Conservation (phyloP, 1,139 yeast genomes). For the Saccharomycopsis crataegensis region DNA sequence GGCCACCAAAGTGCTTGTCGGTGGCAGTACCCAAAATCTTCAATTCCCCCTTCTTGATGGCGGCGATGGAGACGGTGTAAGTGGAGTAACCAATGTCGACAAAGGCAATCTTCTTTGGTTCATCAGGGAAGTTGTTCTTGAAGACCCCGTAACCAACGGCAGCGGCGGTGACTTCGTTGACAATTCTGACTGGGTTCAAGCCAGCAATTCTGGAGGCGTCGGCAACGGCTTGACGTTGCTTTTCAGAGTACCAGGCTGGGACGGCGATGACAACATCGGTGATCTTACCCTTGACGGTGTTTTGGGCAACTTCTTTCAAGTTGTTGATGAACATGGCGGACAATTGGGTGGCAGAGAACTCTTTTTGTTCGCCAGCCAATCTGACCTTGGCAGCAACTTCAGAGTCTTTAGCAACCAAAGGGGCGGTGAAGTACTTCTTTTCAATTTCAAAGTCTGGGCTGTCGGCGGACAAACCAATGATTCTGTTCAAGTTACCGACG, state of each 20-base stretch:
- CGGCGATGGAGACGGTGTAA: slow-evolving; percentile 83
- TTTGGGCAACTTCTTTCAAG: slow-evolving; percentile 70
- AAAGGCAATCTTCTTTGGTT: slow-evolving; percentile 83
- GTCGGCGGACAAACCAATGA: slow-evolving; percentile 66
- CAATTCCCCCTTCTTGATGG: slow-evolving; percentile 94
- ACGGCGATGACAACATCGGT: slow-evolving; percentile 90
- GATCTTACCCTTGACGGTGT: slow-evolving; percentile 77
- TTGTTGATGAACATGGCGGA: slow-evolving; percentile 93
- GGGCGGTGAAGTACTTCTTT: slow-evolving; percentile 62
- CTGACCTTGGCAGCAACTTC: slow-evolving; percentile 80
- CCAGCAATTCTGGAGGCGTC: slow-evolving; percentile 97
- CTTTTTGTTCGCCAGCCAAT: slow-evolving; percentile 70
- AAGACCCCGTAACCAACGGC: slow-evolving; percentile 99
- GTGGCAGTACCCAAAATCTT: slow-evolving; percentile 87
- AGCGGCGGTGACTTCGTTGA: slow-evolving; percentile 96
- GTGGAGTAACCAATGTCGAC: slow-evolving; percentile 97
- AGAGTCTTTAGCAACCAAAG: slow-evolving; percentile 60
- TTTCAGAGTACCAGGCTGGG: slow-evolving; percentile 96
- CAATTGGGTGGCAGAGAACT: slow-evolving; percentile 82
- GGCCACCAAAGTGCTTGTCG: slow-evolving; percentile 97
- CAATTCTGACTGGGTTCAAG: slow-evolving; percentile 94
- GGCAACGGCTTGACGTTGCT: slow-evolving; percentile 91
- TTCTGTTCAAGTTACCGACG: slow-evolving; percentile 87
- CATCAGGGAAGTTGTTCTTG: slow-evolving; percentile 89
- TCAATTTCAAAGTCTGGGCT: slow-evolving; percentile 80